A percentile compares a stretch with the other conserved stretches of the same genome.
These are phyloP conservation scores for Chlamydomonas schloesseri DNA, from an alignment of 139 green algal genomes.

Conservation along the genomic window DNA sequence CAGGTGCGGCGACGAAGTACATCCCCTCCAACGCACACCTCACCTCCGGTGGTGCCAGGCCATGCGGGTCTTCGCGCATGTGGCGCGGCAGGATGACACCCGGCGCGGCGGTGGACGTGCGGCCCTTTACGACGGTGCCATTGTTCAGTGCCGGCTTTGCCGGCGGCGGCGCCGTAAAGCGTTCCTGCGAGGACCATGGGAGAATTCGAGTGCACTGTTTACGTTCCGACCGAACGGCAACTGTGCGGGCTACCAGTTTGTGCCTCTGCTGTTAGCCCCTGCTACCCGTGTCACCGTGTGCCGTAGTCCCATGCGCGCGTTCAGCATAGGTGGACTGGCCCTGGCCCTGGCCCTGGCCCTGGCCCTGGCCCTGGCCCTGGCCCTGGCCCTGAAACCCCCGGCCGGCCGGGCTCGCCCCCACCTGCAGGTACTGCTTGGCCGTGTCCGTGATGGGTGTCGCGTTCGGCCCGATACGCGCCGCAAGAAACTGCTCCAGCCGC, in stretches of 20 bases:
- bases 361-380: no score
- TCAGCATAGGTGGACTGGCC: no score
- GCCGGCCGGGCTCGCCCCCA: background rate
- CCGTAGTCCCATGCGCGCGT: no score
- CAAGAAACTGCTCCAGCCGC: slow-evolving; percentile 38
- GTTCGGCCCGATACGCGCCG: slow-evolving; percentile 3
- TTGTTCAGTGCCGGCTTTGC: background rate
- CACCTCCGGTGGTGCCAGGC: slow-evolving; percentile 42
- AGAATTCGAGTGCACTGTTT: no score
- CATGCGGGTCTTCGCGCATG: slow-evolving; percentile 51
- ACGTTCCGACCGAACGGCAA: no score
- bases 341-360: no score
- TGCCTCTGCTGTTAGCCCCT: no score
- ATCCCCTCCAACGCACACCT: background rate
- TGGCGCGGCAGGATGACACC: slow-evolving; percentile 51
- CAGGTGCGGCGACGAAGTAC: no score
- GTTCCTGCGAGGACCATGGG: background rate
- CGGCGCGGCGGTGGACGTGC: background rate
- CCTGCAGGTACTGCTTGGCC: slow-evolving; percentile 40
- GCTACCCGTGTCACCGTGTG: no score
- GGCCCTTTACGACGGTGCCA: background rate
- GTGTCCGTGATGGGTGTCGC: slow-evolving; percentile 45
- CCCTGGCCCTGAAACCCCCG: no score
- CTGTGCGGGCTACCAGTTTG: no score
- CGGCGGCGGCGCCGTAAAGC: background rate